Percentiles rank a stretch among this genome's conserved stretches.
These are phyloP conservation scores for Phytophthora quininea DNA, from an alignment of 352 stramenopile genomes.

Conservation along the genomic window DNA sequence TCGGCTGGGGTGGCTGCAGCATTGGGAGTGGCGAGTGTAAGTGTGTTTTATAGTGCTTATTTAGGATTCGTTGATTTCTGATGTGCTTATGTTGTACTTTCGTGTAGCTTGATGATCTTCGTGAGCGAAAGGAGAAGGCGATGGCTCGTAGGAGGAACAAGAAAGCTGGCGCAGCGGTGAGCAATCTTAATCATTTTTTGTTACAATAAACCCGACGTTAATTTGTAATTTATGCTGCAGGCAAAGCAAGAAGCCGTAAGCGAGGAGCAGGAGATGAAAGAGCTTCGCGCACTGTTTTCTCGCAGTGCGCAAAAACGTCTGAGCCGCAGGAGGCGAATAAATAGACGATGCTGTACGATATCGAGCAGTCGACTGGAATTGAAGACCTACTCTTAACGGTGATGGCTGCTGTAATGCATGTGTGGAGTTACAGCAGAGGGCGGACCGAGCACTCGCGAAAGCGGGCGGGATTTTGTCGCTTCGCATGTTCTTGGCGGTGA, in stretches of 20 bases:
- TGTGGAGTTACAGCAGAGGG: constrained; percentile 24
- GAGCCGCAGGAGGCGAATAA: constrained; percentile 3
- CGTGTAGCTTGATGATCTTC: constrained; percentile 40
- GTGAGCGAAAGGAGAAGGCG: constrained; percentile 44
- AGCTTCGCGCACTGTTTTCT: constrained; percentile 32
- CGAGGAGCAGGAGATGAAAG: constrained; percentile 32
- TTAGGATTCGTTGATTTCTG: constrained; percentile 7
- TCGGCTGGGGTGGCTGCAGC: constrained; percentile 35
- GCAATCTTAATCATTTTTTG: neutral
- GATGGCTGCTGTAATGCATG: no score
- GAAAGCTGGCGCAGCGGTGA: neutral
- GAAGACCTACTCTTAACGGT: neutral
- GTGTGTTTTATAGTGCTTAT: constrained; percentile 10
- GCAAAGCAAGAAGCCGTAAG: constrained; percentile 9
- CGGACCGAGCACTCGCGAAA: constrained; percentile 59
- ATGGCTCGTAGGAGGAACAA: constrained; percentile 23
- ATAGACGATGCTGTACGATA: constrained; percentile 1
- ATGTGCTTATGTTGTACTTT: constrained; percentile 17
- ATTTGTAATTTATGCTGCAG: neutral
- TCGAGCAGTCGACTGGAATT: neutral
- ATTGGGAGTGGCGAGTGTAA: constrained; percentile 51
- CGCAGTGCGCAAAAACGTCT: neutral
- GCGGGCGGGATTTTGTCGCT: constrained; percentile 41
- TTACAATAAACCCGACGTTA: neutral
- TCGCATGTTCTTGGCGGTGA: constrained; percentile 56